Percentiles rank a stretch among this genome's conserved stretches.
Evolutionary conservation across 1,284 basidiomycete species (phyloP).

Genomic region (Pisolithus thermaeus): DNA sequence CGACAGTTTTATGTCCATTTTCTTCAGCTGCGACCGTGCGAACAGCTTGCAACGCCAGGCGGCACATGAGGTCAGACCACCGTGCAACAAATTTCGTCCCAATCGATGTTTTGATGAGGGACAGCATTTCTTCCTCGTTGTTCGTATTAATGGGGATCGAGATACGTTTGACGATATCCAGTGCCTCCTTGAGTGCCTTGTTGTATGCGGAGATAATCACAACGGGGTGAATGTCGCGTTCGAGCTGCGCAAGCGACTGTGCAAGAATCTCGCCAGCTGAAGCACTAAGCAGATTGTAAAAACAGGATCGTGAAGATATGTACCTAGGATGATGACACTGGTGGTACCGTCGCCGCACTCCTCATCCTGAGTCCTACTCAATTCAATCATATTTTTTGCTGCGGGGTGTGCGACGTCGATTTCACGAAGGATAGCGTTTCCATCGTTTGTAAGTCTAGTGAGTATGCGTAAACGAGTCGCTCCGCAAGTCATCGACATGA

Average conservation of each 20-base stretch:
- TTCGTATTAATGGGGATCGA: conserved; percentile 87
- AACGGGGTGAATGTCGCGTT: conserved; percentile 96
- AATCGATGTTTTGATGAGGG: conserved; percentile 97
- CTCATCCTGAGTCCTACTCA: conserved; percentile 96
- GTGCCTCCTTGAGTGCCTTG: conserved; percentile 87
- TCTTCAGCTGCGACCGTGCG: conserved; percentile 68
- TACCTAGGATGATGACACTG: conserved; percentile 94
- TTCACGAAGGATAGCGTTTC: conserved; percentile 95
- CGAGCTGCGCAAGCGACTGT: conserved; percentile 86
- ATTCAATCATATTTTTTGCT: conserved; percentile 99
- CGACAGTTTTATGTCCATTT: conserved; percentile 78
- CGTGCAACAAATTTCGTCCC: conserved; percentile 98
- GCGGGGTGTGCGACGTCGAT: conserved; percentile 98
- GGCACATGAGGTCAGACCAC: conserved; percentile 98
- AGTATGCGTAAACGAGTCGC: conserved; percentile 1
- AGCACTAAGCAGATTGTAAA: background rate
- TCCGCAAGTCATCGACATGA: background rate
- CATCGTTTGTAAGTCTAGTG: conserved; percentile 88
- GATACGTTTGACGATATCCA: conserved; percentile 83
- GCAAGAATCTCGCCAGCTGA: conserved; percentile 99
- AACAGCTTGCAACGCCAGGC: conserved; percentile 88
- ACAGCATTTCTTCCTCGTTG: conserved; percentile 89
- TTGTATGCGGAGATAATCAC: conserved; percentile 99
- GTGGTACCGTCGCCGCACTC: conserved; percentile 99
- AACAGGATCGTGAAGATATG: conserved; percentile 20